Conservation (phyloP, 257 asterid genomes). For the Solanum microdontum region DNA sequence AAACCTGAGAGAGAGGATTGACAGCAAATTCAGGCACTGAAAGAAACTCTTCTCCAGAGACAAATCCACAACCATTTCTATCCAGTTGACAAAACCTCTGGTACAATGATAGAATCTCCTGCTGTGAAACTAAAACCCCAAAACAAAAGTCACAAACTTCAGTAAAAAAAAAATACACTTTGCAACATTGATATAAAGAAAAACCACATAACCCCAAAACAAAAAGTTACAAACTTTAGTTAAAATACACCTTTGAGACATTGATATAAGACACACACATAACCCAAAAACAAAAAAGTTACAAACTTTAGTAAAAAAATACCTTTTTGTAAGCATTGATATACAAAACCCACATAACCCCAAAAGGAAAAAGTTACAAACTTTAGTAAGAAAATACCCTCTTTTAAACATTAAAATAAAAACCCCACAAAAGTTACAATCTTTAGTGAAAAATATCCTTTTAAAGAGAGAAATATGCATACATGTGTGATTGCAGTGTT, state of each 20-base stretch:
- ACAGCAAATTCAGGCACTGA: slow-evolving; percentile 88
- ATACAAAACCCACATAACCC: neutral
- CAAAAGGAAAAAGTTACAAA: neutral
- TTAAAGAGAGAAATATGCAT: neutral
- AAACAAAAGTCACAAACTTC: neutral
- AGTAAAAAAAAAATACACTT: neutral
- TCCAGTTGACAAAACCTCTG: slow-evolving; percentile 84
- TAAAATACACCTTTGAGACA: neutral
- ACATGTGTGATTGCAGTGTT: slow-evolving; percentile 73
- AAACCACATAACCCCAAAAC: neutral
- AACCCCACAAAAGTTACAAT: neutral
- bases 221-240: neutral
- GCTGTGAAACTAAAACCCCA: slow-evolving; percentile 54
- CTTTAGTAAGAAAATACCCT: neutral
- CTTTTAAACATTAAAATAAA: neutral
- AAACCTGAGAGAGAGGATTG: slow-evolving; percentile 80
- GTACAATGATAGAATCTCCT: slow-evolving; percentile 71
- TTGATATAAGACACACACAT: neutral
- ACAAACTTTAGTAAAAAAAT: neutral
- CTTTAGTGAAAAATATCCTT: neutral
- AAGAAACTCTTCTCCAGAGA: slow-evolving; percentile 80
- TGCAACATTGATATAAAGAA: neutral
- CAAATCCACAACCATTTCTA: slow-evolving; percentile 79
- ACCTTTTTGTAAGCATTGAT: neutral
- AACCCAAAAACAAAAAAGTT: neutral